Base-by-base conservation (phyloP, 768 basidiomycete genomes). In the Lentinula aciculospora region DNA sequence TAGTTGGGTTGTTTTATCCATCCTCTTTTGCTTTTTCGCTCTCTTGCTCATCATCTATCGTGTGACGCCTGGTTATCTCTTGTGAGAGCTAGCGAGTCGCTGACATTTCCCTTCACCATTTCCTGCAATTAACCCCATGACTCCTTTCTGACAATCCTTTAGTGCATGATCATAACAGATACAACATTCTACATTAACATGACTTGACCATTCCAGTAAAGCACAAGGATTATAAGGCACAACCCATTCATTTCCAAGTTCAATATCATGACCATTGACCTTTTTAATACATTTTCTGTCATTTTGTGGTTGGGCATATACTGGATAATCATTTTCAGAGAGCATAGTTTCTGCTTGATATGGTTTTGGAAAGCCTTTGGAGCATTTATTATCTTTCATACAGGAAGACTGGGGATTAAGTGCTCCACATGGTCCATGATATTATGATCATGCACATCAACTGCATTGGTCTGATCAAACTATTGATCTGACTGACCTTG, bases 171-270 rank as follows among this genome's bases (percentile, higher is more conserved):
- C n/a, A n/a, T n/a, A n/a, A n/a, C n/a, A n/a, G n/a, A n/a, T n/a
- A n/a, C n/a, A n/a, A 53, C 72, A 71, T 60, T 83, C 80, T 0
- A 81, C 58, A 66, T 83, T 84, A 61, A 81, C 79, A 56, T 83
- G 78, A 59, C 78, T 79, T 55, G 72, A 21, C 58, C 71, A 79
- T 25, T 68, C 62, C 0, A 64, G 66, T 44, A 63, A 58, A 0
- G 81, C 66, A 23, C 63, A 72, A 0, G 71, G 73, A 42, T 59
- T 65, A 61, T 79, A 74, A 1, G 76, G 75, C 3, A 82, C 74
- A 13, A 82, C 69, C 69, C 72, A 68, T 1, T 58, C 59, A 53
- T 82, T 82, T 58, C 73, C 67, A 23, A 74, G 62, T 31, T 21
- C 3, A 49, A 49, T 19, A 10, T 49, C 48, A 49, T 12, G 3